A percentile compares a stretch with the other conserved stretches of the same genome.
Conservation (phyloP, 2,329 filamentous ascomycete genomes). For the Claviceps paspali region DNA sequence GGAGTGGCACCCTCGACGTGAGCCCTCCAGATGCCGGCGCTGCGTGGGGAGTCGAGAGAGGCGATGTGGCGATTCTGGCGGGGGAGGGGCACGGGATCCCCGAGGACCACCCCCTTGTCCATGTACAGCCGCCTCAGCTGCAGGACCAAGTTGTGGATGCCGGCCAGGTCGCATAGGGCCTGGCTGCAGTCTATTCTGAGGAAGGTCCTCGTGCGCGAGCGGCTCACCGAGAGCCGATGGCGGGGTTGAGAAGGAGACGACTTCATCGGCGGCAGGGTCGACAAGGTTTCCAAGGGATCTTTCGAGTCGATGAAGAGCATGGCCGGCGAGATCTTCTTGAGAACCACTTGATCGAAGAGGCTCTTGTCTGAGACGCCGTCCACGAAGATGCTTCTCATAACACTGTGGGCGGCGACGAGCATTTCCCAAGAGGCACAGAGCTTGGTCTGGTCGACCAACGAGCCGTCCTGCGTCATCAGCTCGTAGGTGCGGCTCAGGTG, state of each 20-base stretch:
- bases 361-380: slow-evolving; percentile 33
- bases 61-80: slow-evolving; percentile 14
- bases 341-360: slow-evolving; percentile 33
- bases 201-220: slow-evolving; percentile 25
- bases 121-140: slow-evolving; percentile 31
- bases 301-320: slow-evolving; percentile 38
- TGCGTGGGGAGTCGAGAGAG: slow-evolving; percentile 16
- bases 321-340: slow-evolving; percentile 30
- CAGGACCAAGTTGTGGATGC: slow-evolving; percentile 29
- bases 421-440: slow-evolving; percentile 36
- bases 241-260: slow-evolving; percentile 24
- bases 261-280: slow-evolving; percentile 25
- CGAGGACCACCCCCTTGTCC: slow-evolving; percentile 16
- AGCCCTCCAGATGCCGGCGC: slow-evolving; percentile 30
- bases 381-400: slow-evolving; percentile 35
- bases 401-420: slow-evolving; percentile 28
- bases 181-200: slow-evolving; percentile 36
- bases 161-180: slow-evolving; percentile 32
- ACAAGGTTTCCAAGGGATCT: slow-evolving; percentile 21
- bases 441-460: slow-evolving; percentile 24
- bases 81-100: slow-evolving; percentile 11
- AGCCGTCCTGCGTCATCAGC: slow-evolving; percentile 22
- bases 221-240: slow-evolving; percentile 35
- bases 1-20: slow-evolving; percentile 22
- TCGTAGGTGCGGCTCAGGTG: slow-evolving; percentile 33